Evolutionary conservation across 345 rosid species (phyloP).

Genomic region (Lepidium africanum): DNA sequence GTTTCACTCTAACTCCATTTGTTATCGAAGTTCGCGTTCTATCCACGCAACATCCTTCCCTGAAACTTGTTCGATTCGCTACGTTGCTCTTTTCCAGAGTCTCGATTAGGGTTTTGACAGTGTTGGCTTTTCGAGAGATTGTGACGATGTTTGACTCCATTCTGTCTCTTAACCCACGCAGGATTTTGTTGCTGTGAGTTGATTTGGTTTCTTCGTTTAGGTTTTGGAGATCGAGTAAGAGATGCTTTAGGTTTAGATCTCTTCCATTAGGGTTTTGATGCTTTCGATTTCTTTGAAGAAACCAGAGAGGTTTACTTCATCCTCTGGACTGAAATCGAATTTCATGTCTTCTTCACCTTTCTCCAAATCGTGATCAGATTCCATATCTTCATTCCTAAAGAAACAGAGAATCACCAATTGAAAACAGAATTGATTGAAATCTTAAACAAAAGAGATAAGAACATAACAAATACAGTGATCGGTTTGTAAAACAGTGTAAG

Average conservation of each 20-base stretch:
- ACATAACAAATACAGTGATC: constrained; percentile 6
- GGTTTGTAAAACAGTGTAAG: neutral
- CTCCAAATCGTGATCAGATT: constrained; percentile 43
- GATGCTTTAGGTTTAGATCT: constrained; percentile 68
- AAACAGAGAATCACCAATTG: neutral
- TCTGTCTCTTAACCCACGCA: constrained; percentile 67
- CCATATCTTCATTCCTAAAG: constrained; percentile 37
- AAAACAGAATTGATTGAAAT: neutral
- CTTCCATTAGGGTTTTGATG: constrained; percentile 61
- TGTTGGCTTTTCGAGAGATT: constrained; percentile 54
- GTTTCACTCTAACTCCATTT: constrained; percentile 48
- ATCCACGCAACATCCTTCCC: constrained; percentile 51
- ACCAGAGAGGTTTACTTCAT: constrained; percentile 50
- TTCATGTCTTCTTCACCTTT: constrained; percentile 29
- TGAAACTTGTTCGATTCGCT: constrained; percentile 28
- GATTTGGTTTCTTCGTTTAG: constrained; percentile 73
- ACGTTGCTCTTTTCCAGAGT: constrained; percentile 45
- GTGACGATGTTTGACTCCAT: constrained; percentile 60
- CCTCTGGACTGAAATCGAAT: constrained; percentile 28
- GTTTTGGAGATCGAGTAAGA: constrained; percentile 61
- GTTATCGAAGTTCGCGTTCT: constrained; percentile 51
- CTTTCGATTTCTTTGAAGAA: constrained; percentile 56
- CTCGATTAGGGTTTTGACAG: constrained; percentile 49
- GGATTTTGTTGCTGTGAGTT: constrained; percentile 53
- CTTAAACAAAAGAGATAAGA: neutral